Conservation (phyloP, 805 yeast genomes). For the Teunomyces panamensis region DNA sequence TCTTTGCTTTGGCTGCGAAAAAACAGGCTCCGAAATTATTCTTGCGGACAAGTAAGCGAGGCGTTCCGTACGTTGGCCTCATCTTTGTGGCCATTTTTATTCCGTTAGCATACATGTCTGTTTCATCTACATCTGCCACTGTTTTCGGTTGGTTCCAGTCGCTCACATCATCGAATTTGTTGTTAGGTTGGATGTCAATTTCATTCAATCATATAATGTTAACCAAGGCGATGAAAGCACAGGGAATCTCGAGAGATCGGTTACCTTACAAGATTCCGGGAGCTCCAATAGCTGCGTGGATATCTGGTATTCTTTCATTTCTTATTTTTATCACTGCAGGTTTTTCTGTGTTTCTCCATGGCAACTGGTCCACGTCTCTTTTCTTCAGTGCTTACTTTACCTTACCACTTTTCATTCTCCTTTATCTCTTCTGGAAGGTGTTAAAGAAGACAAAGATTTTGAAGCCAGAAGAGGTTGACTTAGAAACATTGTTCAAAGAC, state of each 20-base stretch:
- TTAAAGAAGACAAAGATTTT: slow-evolving; percentile 23
- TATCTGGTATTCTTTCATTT: slow-evolving; percentile 17
- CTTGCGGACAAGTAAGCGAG: slow-evolving; percentile 13
- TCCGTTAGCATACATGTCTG: slow-evolving; percentile 37
- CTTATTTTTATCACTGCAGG: slow-evolving; percentile 33
- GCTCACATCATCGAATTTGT: slow-evolving; percentile 26
- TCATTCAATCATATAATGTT: slow-evolving; percentile 28
- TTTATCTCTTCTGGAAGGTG: slow-evolving; percentile 33
- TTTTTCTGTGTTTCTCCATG: slow-evolving; percentile 30
- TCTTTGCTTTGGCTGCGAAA: slow-evolving; percentile 36
- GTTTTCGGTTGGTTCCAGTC: slow-evolving; percentile 36
- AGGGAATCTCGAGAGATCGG: slow-evolving; percentile 29
- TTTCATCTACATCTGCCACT: slow-evolving; percentile 20
- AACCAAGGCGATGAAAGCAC: slow-evolving; percentile 38
- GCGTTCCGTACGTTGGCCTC: background rate
- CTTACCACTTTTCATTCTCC: slow-evolving; percentile 22
- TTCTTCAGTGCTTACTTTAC: slow-evolving; percentile 22
- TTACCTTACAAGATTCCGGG: slow-evolving; percentile 28
- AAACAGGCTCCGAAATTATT: slow-evolving; percentile 38
- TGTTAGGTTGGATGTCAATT: slow-evolving; percentile 30
- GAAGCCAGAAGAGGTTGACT: slow-evolving; percentile 18
- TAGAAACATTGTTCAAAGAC: slow-evolving; percentile 24
- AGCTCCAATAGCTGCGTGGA: slow-evolving; percentile 30
- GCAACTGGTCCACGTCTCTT: slow-evolving; percentile 11
- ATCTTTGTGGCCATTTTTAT: slow-evolving; percentile 18